A percentile compares a stretch with the other conserved stretches of the same genome.
Evolutionary conservation across 208 protist genomes (phyloP).

Genomic region (Acanthamoeba lenticulata): DNA sequence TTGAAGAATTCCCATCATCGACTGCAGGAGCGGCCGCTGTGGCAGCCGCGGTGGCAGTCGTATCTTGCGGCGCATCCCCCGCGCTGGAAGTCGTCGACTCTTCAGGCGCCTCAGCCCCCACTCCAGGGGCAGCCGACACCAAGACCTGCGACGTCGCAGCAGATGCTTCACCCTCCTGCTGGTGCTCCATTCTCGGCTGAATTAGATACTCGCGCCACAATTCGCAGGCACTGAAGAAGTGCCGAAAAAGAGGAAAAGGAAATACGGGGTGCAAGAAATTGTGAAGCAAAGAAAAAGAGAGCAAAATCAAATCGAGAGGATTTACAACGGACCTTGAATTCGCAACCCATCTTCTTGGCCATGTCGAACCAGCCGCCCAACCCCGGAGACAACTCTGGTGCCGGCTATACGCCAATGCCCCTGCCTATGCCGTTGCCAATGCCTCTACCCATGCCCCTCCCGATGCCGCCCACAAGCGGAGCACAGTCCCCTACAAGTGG

Average conservation of each 20-base stretch:
- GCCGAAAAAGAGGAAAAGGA: not conserved
- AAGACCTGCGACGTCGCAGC: not conserved
- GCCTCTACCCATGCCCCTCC: not conserved
- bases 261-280: not conserved
- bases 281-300: not conserved
- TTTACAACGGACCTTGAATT: not conserved
- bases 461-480: not conserved
- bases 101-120: not conserved
- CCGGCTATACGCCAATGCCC: not conserved
- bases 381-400: not conserved
- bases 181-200: not conserved
- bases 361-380: not conserved
- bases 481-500: not conserved
- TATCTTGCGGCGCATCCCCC: not conserved
- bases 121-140: not conserved
- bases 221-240: not conserved
- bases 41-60: not conserved
- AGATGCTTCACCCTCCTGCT: not conserved
- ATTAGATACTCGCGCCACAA: not conserved
- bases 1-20: not conserved
- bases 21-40: not conserved
- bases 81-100: not conserved
- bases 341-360: not conserved
- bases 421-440: not conserved
- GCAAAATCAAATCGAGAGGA: not conserved